Conservation (phyloP, 2,329 filamentous ascomycete genomes). For the Macrophomina phaseolina region DNA sequence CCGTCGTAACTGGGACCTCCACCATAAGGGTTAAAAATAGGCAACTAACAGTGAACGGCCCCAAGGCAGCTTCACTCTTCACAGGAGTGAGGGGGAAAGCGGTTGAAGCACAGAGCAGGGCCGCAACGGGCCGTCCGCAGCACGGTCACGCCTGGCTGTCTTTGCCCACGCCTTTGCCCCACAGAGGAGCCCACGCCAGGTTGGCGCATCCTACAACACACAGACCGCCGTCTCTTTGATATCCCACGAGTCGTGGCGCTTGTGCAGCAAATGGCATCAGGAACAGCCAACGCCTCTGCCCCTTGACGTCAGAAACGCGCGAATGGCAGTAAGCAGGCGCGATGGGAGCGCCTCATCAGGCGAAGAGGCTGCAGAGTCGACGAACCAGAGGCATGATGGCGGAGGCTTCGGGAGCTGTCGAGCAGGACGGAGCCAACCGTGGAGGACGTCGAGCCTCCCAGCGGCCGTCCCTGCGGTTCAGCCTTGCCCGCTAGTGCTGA, state of each 20-base stretch:
- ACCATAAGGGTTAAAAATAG: slow-evolving; percentile 7
- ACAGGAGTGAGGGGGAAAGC: background rate
- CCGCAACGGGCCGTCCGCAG: slow-evolving; percentile 25
- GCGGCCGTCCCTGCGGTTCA: slow-evolving; percentile 1
- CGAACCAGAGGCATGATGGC: slow-evolving; percentile 1
- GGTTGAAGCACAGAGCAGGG: slow-evolving; percentile 7
- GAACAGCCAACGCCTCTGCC: background rate
- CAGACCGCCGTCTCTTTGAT: slow-evolving; percentile 9
- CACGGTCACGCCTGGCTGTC: slow-evolving; percentile 10
- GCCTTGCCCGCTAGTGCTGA: slow-evolving; percentile 21
- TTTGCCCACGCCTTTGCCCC: slow-evolving; percentile 1
- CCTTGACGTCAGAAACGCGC: background rate
- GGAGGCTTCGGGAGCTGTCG: background rate
- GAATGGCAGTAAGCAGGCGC: background rate
- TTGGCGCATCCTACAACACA: slow-evolving; percentile 21
- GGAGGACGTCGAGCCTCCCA: background rate
- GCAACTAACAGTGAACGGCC: background rate
- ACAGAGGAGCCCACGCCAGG: slow-evolving; percentile 21
- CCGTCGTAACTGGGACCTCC: background rate
- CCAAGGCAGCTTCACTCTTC: background rate
- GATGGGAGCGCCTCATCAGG: background rate
- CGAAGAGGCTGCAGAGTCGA: background rate
- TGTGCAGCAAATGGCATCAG: background rate
- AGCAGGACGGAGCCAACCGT: background rate
- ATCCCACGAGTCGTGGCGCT: slow-evolving; percentile 3